phyloP scores from a whole-genome alignment of 805 yeast species.

The Jamesozyma jinghongensis region DNA sequence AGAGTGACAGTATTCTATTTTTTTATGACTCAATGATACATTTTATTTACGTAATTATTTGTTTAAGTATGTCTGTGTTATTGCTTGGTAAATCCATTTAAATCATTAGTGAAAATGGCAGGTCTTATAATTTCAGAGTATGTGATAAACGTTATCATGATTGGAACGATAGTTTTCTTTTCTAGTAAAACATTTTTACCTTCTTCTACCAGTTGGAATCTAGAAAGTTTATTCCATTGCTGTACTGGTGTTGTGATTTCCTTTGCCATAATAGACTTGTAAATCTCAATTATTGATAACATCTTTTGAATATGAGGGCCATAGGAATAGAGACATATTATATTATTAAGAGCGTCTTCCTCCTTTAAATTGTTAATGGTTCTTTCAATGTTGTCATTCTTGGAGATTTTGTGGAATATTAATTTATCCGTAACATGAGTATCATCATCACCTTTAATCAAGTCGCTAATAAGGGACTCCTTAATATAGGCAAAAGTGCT shows the following conservation, averaged over 20 bases:
- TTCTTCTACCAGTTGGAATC: slow-evolving; percentile 12
- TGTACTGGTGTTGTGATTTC: not conserved
- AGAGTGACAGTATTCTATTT: slow-evolving; percentile 5
- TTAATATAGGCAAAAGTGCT: slow-evolving; percentile 13
- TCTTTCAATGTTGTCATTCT: slow-evolving; percentile 18
- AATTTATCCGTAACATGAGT: not conserved
- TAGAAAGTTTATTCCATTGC: slow-evolving; percentile 21
- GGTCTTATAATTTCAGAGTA: not conserved
- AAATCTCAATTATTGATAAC: slow-evolving; percentile 20
- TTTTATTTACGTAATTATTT: slow-evolving; percentile 1
- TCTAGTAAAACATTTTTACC: slow-evolving; percentile 24
- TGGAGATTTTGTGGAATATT: slow-evolving; percentile 9
- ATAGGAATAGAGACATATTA: slow-evolving; percentile 16
- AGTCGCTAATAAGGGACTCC: slow-evolving; percentile 12
- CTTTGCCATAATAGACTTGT: slow-evolving; percentile 7
- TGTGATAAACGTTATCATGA: slow-evolving; percentile 2
- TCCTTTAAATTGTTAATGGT: slow-evolving; percentile 12
- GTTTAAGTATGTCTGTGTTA: not conserved
- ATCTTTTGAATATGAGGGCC: slow-evolving; percentile 24
- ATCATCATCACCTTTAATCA: slow-evolving; percentile 8
- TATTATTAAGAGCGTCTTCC: not conserved
- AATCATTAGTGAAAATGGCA: slow-evolving; percentile 4
- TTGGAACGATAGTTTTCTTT: slow-evolving; percentile 7
- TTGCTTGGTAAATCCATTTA: slow-evolving; percentile 12
- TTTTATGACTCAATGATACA: slow-evolving; percentile 24